Base-by-base conservation (phyloP, 2,329 filamentous ascomycete species). In the Hirsutella thompsonii region DNA sequence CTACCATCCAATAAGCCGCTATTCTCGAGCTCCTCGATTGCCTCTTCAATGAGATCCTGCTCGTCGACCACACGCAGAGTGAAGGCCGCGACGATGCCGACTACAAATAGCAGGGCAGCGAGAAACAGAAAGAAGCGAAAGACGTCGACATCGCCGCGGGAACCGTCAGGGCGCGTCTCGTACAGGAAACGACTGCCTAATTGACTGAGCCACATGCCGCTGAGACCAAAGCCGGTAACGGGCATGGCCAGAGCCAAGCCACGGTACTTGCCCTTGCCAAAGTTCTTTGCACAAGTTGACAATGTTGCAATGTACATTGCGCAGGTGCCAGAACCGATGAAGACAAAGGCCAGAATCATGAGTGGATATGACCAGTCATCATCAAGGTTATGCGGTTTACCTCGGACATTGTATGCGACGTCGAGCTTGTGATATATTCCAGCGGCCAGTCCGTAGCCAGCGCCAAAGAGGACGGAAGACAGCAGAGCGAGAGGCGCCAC, bases 261-360 rank as follows among this genome's bases (percentile, higher is more conserved):
- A 53, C 90, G 83, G 54, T 93, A 81, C 54, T 81, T 84, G 4
- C 88, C 87, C 45, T 83, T 79, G 38, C 89, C 89, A 63, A 96
- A 98, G 64, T 96, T 98, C 76, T 98, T 98, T 29, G 92, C 92
- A 55, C 88, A 94, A 0, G 90, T 94, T 6, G 90, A 90, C n/a
- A 98, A 82, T 2, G 87, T 82, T 39, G 81, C 76, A 42, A 96
- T 70, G 60, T 96, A 98, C 78, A 96, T 88, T 59, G 77, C 78
- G 48, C 83, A 85, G 0, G 90, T 95, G 5, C 79, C 90, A 46
- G 81, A 73, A 2, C 92, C 92, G 43, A 98, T 79, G 39, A 75
- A 73, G 37, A 89, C 70, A 58, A 96, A 98, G 1, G 88, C 81
- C 41, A 86, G 57, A 5, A 95, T 67, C 90, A 98, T 94, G 50